A percentile compares a stretch with the other conserved stretches of the same genome.
Conservation (phyloP, 345 rosid genomes). For the Salix viminalis region DNA sequence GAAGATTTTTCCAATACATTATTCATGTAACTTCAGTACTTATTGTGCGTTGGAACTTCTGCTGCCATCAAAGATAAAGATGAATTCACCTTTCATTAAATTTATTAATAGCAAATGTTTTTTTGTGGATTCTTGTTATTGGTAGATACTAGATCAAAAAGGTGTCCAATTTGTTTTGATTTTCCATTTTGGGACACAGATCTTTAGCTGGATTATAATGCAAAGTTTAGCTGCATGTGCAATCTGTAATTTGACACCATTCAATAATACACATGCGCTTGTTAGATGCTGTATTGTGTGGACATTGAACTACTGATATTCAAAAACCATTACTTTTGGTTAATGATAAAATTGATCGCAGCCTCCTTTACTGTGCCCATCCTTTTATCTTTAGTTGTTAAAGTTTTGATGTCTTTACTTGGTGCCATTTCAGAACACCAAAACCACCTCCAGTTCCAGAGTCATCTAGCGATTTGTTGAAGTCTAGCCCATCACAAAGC, state of each 20-base stretch:
- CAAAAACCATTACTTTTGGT: background rate
- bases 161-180: background rate
- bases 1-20: background rate
- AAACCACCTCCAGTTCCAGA: conserved; percentile 30
- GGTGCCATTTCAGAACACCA: conserved; percentile 42
- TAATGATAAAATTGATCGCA: background rate
- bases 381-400: background rate
- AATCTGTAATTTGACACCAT: background rate
- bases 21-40: background rate
- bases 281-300: background rate
- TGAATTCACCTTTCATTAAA: background rate
- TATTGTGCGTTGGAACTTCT: background rate
- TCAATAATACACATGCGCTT: background rate
- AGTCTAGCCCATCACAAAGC: conserved; percentile 34
- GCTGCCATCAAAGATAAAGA: background rate
- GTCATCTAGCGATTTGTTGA: conserved; percentile 29
- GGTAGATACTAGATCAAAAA: background rate
- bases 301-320: background rate
- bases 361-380: background rate
- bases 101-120: background rate
- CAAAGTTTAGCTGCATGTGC: background rate
- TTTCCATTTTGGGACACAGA: background rate
- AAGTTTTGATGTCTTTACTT: background rate
- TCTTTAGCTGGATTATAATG: background rate
- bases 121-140: background rate